Conservation (phyloP, 2,329 filamentous ascomycete species). For the Aspergillus puulaauensis region DNA sequence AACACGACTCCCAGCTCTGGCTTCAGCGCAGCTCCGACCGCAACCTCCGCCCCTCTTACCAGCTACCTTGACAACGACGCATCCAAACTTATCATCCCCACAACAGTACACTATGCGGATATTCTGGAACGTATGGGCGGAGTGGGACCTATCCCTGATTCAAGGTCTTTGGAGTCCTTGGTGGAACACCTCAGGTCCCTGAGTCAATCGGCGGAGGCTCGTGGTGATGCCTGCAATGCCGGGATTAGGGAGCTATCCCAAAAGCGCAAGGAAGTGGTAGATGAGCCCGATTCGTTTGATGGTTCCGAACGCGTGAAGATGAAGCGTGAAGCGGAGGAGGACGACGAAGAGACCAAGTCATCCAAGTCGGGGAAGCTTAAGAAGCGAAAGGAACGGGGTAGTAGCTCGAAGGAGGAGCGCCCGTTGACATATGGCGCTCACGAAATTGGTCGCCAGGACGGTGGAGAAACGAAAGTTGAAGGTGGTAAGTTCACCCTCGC, state of each 20-base stretch:
- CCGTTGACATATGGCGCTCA: constrained; percentile 63
- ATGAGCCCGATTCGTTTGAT: constrained; percentile 47
- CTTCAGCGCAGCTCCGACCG: constrained; percentile 46
- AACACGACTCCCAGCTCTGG: constrained; percentile 63
- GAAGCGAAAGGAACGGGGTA: constrained; percentile 70
- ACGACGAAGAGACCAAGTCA: constrained; percentile 44
- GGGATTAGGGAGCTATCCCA: constrained; percentile 60
- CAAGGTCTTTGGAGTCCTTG: constrained; percentile 49
- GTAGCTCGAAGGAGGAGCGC: constrained; percentile 60
- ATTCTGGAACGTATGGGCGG: constrained; percentile 56
- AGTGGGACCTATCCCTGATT: constrained; percentile 49
- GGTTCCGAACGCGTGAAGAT: constrained; percentile 46
- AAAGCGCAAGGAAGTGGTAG: constrained; percentile 56
- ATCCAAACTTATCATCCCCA: constrained; percentile 48
- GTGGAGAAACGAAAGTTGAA: constrained; percentile 56
- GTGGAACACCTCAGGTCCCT: constrained; percentile 57
- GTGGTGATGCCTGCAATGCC: constrained; percentile 59
- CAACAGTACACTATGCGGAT: constrained; percentile 55
- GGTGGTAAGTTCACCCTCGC: constrained; percentile 44
- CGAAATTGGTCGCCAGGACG: constrained; percentile 64
- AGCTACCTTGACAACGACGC: constrained; percentile 57
- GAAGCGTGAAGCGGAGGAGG: constrained; percentile 47
- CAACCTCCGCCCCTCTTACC: constrained; percentile 33
- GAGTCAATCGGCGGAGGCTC: constrained; percentile 57
- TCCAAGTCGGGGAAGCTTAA: constrained; percentile 66